Conservation (phyloP, 257 asterid genomes). For the Solanum piurae region DNA sequence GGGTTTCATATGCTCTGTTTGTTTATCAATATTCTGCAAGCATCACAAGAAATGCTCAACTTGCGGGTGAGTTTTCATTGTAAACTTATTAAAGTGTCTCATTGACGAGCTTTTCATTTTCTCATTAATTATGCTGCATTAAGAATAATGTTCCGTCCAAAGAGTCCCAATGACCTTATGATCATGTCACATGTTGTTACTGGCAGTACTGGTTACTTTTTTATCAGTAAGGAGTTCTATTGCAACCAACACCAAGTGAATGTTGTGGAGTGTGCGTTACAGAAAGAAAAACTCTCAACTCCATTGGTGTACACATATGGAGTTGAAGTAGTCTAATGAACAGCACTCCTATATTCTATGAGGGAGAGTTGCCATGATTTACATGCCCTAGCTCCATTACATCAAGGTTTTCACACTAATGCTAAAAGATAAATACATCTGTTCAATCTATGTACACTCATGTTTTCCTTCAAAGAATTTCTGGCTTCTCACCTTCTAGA, state of each 20-base stretch:
- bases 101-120: neutral
- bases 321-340: neutral
- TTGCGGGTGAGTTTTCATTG: slow-evolving; percentile 64
- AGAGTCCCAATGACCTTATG: neutral
- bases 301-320: neutral
- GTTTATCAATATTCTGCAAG: slow-evolving; percentile 86
- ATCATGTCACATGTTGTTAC: neutral
- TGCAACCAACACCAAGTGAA: no score
- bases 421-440: neutral
- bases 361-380: neutral
- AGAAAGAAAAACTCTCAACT: no score
- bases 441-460: neutral
- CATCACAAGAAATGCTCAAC: slow-evolving; percentile 86
- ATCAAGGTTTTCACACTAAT: neutral
- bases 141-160: neutral
- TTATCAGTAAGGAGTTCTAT: neutral
- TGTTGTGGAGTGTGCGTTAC: no score
- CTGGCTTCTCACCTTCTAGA: neutral
- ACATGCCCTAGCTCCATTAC: neutral
- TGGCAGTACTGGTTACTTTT: neutral
- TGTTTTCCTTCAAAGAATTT: neutral
- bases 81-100: neutral
- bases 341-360: neutral
- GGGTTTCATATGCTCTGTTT: slow-evolving; percentile 94
- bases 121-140: neutral